Conservation (phyloP, 1,284 basidiomycete genomes). For the Malassezia sympodialis region DNA sequence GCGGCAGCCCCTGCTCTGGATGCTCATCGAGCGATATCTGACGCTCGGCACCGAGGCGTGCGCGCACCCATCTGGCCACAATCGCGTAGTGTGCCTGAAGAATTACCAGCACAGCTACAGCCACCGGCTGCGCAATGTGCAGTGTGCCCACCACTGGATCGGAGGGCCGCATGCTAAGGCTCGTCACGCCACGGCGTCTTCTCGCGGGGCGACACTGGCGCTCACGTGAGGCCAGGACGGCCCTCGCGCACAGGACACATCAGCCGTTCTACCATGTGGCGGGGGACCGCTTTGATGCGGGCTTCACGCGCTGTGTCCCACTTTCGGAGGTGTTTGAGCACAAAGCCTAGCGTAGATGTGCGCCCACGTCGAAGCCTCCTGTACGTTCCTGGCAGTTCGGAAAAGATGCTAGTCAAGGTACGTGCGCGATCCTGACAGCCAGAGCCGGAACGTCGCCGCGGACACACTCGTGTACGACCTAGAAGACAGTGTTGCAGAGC, state of each 20-base stretch:
- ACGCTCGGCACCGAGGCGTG: constrained; percentile 1
- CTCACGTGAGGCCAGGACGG: not conserved
- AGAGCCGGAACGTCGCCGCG: constrained; percentile 20
- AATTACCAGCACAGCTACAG: not conserved
- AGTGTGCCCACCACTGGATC: not conserved
- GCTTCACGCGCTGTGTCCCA: not conserved
- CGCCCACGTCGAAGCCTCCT: constrained; percentile 18
- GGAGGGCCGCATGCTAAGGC: not conserved
- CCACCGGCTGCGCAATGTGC: not conserved
- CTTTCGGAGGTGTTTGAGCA: not conserved
- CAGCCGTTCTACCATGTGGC: not conserved
- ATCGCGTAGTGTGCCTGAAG: not conserved
- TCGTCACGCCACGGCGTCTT: not conserved
- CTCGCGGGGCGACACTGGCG: not conserved
- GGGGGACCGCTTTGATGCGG: not conserved
- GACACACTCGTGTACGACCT: constrained; percentile 44
- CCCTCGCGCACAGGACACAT: not conserved
- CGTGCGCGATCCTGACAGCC: not conserved
- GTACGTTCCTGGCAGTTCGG: constrained; percentile 41
- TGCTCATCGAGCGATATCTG: constrained; percentile 4
- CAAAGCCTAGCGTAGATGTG: not conserved
- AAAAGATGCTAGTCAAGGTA: constrained; percentile 43
- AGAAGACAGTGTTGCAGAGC: constrained; percentile 40
- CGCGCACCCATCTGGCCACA: not conserved
- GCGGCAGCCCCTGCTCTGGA: constrained; percentile 1